Evolutionary conservation across 306 rosid species (phyloP).

Genomic region (Ziziphus jujuba): DNA sequence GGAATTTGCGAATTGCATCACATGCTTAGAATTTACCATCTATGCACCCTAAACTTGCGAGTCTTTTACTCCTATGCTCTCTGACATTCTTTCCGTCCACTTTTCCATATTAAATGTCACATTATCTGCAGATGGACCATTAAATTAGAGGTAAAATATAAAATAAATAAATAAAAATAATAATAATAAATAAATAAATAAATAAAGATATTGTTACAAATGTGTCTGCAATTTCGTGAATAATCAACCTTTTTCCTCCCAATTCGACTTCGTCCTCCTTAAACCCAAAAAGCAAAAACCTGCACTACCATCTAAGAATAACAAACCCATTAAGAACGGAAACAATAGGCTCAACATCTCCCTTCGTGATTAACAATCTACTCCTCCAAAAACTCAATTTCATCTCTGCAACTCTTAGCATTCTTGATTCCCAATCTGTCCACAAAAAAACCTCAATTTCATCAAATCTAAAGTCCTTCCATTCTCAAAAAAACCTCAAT

Average conservation of each 20-base stretch:
- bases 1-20: too few species aligned
- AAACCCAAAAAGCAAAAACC: constrained; percentile 82
- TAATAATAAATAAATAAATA: too few species aligned
- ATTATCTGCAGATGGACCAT: too few species aligned
- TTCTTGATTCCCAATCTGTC: constrained; percentile 52
- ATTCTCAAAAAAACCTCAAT: too few species aligned
- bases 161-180: too few species aligned
- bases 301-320: constrained; percentile 76
- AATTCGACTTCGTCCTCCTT: constrained; percentile 71
- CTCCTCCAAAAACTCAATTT: constrained; percentile 88
- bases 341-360: constrained; percentile 75
- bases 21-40: too few species aligned
- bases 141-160: too few species aligned
- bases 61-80: too few species aligned
- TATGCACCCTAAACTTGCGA: too few species aligned
- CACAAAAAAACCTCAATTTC: constrained; percentile 48
- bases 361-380: constrained; percentile 90
- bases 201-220: constrained; percentile 74
- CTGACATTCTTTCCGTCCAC: too few species aligned
- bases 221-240: constrained; percentile 71
- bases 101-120: too few species aligned
- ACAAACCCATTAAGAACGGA: constrained; percentile 85
- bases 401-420: constrained; percentile 66
- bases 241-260: constrained; percentile 54
- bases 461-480: constrained; percentile 55